Conservation (phyloP, 352 stramenopile species). For the Globisporangium viniferum region DNA sequence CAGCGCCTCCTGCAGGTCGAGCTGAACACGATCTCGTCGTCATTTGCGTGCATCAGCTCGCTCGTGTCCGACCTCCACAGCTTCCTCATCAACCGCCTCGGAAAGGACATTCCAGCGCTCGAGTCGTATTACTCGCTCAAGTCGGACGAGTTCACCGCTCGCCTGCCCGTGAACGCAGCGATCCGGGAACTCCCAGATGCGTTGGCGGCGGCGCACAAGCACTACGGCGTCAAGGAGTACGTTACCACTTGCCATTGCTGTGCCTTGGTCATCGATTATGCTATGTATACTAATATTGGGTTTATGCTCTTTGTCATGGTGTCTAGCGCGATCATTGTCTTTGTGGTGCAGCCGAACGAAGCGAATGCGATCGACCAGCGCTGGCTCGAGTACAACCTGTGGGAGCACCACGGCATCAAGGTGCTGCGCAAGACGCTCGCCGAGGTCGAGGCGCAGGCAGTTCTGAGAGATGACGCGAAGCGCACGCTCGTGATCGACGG, state of each 20-base stretch:
- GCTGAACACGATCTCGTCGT: conserved; percentile 98
- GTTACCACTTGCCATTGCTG: conserved; percentile 15
- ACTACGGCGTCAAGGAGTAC: conserved; percentile 71
- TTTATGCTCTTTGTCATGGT: not conserved
- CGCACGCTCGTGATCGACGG: conserved; percentile 57
- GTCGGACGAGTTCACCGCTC: conserved; percentile 31
- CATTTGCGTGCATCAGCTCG: conserved; percentile 94
- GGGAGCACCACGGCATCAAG: conserved; percentile 73
- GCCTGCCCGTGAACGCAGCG: conserved; percentile 64
- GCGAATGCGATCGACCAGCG: conserved; percentile 91
- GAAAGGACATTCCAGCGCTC: conserved; percentile 43
- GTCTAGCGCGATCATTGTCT: conserved; percentile 75
- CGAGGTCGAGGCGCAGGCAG: conserved; percentile 44
- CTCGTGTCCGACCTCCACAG: conserved; percentile 91
- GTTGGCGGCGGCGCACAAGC: conserved; percentile 60
- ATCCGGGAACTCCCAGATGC: conserved; percentile 64
- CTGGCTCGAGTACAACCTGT: conserved; percentile 92
- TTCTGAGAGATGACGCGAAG: conserved; percentile 36
- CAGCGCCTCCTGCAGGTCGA: conserved; percentile 93
- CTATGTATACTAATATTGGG: not conserved
- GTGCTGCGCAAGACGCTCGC: conserved; percentile 77
- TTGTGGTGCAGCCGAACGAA: conserved; percentile 90
- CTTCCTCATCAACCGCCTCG: conserved; percentile 55
- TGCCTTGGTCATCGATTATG: not conserved
- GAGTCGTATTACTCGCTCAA: conserved; percentile 50